Conservation (phyloP, 2,329 filamentous ascomycete genomes). For the Xylariales sp. region DNA sequence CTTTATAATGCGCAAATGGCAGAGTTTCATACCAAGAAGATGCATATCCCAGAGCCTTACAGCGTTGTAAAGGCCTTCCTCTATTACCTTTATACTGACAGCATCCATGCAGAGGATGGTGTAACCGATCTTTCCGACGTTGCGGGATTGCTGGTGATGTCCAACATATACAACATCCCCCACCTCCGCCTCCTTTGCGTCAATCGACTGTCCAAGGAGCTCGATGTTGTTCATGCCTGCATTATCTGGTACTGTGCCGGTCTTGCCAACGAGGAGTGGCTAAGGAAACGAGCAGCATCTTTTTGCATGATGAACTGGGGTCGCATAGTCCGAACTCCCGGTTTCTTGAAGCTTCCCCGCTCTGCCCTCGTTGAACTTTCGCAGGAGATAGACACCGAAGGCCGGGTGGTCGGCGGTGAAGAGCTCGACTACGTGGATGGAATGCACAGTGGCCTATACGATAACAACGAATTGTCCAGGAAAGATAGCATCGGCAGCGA, state of each 20-base stretch:
- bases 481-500: conserved; percentile 60
- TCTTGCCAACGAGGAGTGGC: conserved; percentile 87
- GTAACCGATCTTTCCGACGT: conserved; percentile 80
- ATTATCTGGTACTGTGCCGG: conserved; percentile 94
- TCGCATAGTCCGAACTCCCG: conserved; percentile 81
- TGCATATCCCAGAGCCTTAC: conserved; percentile 97
- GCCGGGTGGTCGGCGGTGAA: conserved; percentile 83
- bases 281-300: conserved; percentile 78
- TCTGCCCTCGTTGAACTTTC: conserved; percentile 83
- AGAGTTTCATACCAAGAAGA: conserved; percentile 93
- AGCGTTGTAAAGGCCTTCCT: conserved; percentile 90
- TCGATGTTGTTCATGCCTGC: conserved; percentile 92
- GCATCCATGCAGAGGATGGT: conserved; percentile 69
- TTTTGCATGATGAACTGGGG: conserved; percentile 97
- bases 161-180: conserved; percentile 96
- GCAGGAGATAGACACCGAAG: conserved; percentile 89
- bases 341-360: conserved; percentile 77
- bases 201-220: conserved; percentile 81
- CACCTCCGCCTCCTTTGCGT: conserved; percentile 88
- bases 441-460: conserved; percentile 42
- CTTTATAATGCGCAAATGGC: conserved; percentile 93
- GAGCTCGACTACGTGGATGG: conserved; percentile 63
- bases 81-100: conserved; percentile 95
- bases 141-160: conserved; percentile 92
- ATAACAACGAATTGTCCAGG: conserved; percentile 32